A percentile compares a stretch with the other conserved stretches of the same genome.
Conservation (phyloP, 345 rosid genomes). For the Alliaria petiolata region DNA sequence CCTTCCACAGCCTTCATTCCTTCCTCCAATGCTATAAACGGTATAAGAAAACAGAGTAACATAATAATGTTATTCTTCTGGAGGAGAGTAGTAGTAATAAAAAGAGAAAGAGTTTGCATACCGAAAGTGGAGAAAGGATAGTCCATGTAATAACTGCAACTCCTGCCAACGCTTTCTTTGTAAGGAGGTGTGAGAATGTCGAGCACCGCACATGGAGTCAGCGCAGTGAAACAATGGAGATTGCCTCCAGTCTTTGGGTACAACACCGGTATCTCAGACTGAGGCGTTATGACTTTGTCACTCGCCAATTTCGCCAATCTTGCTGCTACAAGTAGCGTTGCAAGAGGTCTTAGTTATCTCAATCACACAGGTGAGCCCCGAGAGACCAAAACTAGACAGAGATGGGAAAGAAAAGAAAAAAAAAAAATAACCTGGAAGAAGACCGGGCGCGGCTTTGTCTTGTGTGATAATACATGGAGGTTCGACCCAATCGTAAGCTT, state of each 20-base stretch:
- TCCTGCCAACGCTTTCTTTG: constrained; percentile 66
- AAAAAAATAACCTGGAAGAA: constrained; percentile 36
- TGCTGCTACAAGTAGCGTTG: constrained; percentile 46
- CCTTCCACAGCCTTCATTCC: constrained; percentile 41
- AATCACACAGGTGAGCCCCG: not conserved
- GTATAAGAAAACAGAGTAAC: not conserved
- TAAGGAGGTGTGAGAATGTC: constrained; percentile 94
- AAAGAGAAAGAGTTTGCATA: constrained; percentile 30
- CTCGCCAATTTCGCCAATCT: constrained; percentile 60
- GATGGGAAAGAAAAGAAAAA: not conserved
- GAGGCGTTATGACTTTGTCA: constrained; percentile 67
- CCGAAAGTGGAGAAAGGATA: constrained; percentile 64
- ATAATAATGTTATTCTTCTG: not conserved
- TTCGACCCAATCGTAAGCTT: constrained; percentile 95
- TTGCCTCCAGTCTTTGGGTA: constrained; percentile 84
- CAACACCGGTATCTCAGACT: constrained; percentile 62
- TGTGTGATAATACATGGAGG: constrained; percentile 53
- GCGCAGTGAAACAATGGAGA: constrained; percentile 89
- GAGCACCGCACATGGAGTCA: constrained; percentile 86
- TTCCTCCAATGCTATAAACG: constrained; percentile 34
- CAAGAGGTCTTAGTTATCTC: not conserved
- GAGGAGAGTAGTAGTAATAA: not conserved
- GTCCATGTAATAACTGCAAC: constrained; percentile 79
- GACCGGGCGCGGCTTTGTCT: constrained; percentile 40
- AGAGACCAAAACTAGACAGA: not conserved